phyloP scores from a whole-genome alignment of 176 grass and related monocot genomes.

The Carex pumila region DNA sequence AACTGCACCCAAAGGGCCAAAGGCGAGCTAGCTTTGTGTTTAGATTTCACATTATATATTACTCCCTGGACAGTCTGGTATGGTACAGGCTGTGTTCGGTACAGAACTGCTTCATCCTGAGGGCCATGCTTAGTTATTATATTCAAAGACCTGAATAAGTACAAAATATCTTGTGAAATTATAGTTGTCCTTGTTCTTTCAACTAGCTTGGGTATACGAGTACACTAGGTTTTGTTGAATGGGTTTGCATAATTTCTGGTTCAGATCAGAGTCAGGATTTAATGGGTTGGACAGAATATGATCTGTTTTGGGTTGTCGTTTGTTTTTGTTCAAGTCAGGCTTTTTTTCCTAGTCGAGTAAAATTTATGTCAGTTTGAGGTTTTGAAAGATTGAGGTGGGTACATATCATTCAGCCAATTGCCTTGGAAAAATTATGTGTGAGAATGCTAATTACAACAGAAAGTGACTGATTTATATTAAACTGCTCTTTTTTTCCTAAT shows the following conservation, averaged over 20 bases:
- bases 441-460: neutral
- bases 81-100: neutral
- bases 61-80: too few species aligned
- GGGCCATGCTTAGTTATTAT: neutral
- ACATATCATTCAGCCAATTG: neutral
- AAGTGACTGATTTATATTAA: neutral
- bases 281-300: neutral
- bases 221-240: neutral
- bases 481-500: neutral
- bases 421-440: neutral
- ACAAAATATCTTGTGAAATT: neutral
- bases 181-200: neutral
- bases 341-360: neutral
- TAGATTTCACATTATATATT: neutral
- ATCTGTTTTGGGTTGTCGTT: neutral
- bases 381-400: neutral
- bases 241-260: neutral
- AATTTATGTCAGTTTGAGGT: neutral
- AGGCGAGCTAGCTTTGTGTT: conserved; percentile 40
- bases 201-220: neutral
- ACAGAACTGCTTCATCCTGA: neutral
- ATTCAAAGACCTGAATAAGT: neutral
- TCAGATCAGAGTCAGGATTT: neutral
- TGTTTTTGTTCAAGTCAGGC: neutral
- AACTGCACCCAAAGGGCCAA: conserved; percentile 47